These are phyloP conservation scores for Mycena filopes DNA, from an alignment of 768 basidiomycete genomes.

Conservation along the genomic window DNA sequence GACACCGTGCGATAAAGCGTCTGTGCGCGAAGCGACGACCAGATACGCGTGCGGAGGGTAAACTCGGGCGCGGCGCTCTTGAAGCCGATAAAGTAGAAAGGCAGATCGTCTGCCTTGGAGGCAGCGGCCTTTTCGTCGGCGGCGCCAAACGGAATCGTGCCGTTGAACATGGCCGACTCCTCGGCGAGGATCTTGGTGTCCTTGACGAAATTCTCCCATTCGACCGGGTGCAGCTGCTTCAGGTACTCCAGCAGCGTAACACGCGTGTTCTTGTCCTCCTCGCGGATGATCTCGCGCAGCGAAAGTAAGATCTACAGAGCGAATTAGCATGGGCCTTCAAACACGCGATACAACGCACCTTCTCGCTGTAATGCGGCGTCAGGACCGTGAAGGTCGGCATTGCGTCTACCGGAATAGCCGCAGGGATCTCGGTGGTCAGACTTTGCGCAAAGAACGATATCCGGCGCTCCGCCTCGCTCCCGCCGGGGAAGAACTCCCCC, in stretches of 20 bases:
- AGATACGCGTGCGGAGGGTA: slow-evolving; percentile 97
- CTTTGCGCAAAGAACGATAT: slow-evolving; percentile 99
- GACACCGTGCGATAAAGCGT: slow-evolving; percentile 99
- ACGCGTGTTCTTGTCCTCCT: slow-evolving; percentile 96
- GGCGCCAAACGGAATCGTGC: slow-evolving; percentile 66
- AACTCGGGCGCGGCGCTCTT: slow-evolving; percentile 99
- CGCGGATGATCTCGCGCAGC: slow-evolving; percentile 97
- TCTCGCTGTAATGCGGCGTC: slow-evolving; percentile 98
- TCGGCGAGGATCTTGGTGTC: slow-evolving; percentile 99
- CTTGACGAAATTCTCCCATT: slow-evolving; percentile 99
- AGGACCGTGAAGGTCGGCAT: slow-evolving; percentile 99
- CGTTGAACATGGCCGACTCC: slow-evolving; percentile 89
- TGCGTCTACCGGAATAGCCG: slow-evolving; percentile 94
- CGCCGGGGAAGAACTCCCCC: slow-evolving; percentile 92
- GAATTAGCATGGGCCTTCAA: slow-evolving; percentile 16
- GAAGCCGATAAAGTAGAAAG: slow-evolving; percentile 99
- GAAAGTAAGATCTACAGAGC: slow-evolving; percentile 84
- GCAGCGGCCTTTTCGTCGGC: slow-evolving; percentile 77
- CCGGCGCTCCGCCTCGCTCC: slow-evolving; percentile 95
- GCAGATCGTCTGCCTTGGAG: slow-evolving; percentile 90
- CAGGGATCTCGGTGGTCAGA: slow-evolving; percentile 91
- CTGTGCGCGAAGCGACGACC: slow-evolving; percentile 98
- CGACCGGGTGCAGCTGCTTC: slow-evolving; percentile 97
- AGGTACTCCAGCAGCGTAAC: slow-evolving; percentile 98
- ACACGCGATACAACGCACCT: slow-evolving; percentile 58